Evolutionary conservation across 345 rosid genomes (phyloP).

Genomic region (Salix viminalis): DNA sequence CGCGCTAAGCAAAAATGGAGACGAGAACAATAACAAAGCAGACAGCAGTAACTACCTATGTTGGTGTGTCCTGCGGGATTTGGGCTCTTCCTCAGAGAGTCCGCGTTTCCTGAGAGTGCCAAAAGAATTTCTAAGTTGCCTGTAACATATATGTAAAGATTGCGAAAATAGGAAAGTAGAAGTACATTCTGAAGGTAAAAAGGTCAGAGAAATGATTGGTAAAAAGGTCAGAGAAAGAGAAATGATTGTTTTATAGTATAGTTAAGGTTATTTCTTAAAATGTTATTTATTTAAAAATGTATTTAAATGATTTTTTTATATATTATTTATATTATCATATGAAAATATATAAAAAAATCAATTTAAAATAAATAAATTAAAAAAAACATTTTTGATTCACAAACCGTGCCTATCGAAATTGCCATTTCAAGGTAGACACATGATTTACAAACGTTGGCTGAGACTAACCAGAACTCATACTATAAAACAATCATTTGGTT

Average conservation of each 20-base stretch:
- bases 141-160: background rate
- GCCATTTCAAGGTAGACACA: background rate
- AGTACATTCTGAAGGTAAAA: background rate
- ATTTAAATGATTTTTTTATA: no score
- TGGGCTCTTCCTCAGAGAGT: conserved; percentile 9
- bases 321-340: no score
- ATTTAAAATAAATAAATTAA: no score
- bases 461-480: no score
- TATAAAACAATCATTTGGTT: no score
- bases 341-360: no score
- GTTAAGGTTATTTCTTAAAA: no score
- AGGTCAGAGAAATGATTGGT: background rate
- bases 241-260: no score
- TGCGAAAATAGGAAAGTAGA: conserved; percentile 3
- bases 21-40: conserved; percentile 60
- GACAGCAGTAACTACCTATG: conserved; percentile 81
- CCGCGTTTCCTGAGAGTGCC: background rate
- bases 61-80: conserved; percentile 64
- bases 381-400: no score
- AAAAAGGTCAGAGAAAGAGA: background rate
- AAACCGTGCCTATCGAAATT: background rate
- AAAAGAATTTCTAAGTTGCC: background rate
- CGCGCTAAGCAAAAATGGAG: conserved; percentile 67
- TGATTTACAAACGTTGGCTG: conserved; percentile 4
- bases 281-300: no score